Conservation (phyloP, 768 basidiomycete genomes). For the Boletus patriciae region DNA sequence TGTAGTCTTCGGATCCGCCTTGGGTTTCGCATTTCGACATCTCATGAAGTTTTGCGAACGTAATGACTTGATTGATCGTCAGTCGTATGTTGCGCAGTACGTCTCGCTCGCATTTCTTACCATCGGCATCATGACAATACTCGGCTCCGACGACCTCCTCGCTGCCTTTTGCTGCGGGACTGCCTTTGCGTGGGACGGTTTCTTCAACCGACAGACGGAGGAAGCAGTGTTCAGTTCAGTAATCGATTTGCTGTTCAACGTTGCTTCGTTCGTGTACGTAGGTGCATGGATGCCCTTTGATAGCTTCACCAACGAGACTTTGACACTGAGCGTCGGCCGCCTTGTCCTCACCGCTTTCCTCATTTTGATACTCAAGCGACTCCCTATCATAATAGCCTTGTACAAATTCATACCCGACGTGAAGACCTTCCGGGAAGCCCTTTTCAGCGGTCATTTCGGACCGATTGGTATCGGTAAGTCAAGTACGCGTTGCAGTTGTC, state of each 20-base stretch:
- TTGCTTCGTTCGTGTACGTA: conserved; percentile 92
- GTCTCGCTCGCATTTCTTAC: conserved; percentile 80
- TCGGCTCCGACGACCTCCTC: conserved; percentile 92
- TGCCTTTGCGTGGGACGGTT: conserved; percentile 96
- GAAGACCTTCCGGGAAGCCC: conserved; percentile 89
- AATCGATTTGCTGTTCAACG: conserved; percentile 94
- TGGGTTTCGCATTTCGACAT: conserved; percentile 81
- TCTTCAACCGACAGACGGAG: conserved; percentile 91
- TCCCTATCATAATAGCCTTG: conserved; percentile 80
- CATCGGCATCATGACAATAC: conserved; percentile 78
- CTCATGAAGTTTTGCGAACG: conserved; percentile 92
- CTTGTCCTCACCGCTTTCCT: conserved; percentile 80
- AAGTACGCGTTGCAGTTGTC: not conserved
- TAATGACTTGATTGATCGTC: conserved; percentile 85
- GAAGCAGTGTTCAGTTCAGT: conserved; percentile 95
- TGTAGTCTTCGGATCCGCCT: conserved; percentile 64
- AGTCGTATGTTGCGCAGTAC: conserved; percentile 94
- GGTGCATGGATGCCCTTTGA: conserved; percentile 97
- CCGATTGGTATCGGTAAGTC: conserved; percentile 73
- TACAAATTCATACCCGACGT: conserved; percentile 96
- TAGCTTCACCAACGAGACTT: conserved; percentile 62
- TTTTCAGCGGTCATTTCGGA: conserved; percentile 96
- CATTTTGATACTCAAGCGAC: conserved; percentile 76
- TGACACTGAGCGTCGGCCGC: conserved; percentile 80
- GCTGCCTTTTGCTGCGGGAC: conserved; percentile 94